These are phyloP conservation scores for Aspergillus haitiensis DNA, from an alignment of 495 filamentous ascomycete species.

Conservation along the genomic window DNA sequence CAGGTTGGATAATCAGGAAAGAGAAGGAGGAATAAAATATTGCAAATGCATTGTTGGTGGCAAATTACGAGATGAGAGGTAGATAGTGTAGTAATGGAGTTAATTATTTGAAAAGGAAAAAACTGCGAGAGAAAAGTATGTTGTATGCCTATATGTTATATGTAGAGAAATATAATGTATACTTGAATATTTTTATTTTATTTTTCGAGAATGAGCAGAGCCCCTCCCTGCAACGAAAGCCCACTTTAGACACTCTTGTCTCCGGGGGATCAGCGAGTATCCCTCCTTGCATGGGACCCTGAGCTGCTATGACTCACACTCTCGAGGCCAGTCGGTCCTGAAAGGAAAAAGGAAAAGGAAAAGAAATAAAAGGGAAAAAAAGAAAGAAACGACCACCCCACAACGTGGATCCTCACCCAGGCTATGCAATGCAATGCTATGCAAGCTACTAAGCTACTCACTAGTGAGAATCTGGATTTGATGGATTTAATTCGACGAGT, in stretches of 20 bases:
- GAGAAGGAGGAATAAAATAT: neutral
- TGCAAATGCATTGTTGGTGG: slow-evolving; percentile 1
- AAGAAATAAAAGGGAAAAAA: neutral
- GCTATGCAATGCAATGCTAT: slow-evolving; percentile 20
- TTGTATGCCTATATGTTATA: no score
- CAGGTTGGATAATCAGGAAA: neutral
- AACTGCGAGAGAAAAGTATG: no score
- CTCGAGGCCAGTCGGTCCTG: neutral
- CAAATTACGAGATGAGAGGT: neutral
- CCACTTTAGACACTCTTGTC: neutral
- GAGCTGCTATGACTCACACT: slow-evolving; percentile 13
- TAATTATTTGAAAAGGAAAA: neutral
- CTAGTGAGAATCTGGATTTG: neutral
- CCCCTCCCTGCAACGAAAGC: neutral
- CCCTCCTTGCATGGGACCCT: slow-evolving; percentile 1
- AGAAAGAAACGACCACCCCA: slow-evolving; percentile 11
- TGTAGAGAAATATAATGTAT: no score
- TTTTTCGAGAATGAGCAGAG: neutral
- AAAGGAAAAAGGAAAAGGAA: slow-evolving; percentile 1
- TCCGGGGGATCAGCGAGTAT: slow-evolving; percentile 12
- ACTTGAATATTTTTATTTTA: no score
- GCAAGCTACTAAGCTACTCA: slow-evolving; percentile 11
- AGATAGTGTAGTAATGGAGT: slow-evolving; percentile 10
- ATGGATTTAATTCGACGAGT: slow-evolving; percentile 2
- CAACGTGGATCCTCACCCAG: slow-evolving; percentile 19